Percentiles rank a stretch among this genome's conserved stretches.
phyloP scores from a whole-genome alignment of 331 rosid species.

The Acacia pycnantha region DNA sequence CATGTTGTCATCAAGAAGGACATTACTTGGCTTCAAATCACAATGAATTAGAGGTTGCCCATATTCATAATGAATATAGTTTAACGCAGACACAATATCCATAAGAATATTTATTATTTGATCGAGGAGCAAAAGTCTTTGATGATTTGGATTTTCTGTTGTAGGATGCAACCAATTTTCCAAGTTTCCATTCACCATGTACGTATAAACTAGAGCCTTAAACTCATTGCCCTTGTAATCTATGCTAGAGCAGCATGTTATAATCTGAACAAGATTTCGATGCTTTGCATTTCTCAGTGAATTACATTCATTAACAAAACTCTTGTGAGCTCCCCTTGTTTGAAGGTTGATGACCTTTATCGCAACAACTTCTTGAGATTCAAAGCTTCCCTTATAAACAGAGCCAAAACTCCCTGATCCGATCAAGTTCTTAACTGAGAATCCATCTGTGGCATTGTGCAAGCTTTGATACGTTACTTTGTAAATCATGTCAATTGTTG shows the following conservation, averaged over 20 bases:
- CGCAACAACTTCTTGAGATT: not conserved
- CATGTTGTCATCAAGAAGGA: too few species aligned
- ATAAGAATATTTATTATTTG: too few species aligned
- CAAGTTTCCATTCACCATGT: not conserved
- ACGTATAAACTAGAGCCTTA: not conserved
- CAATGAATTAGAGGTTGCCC: too few species aligned
- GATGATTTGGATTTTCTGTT: too few species aligned
- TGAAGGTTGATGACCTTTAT: not conserved
- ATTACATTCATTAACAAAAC: not conserved
- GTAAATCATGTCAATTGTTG: not conserved
- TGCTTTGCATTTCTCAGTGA: too few species aligned
- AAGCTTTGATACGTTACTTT: not conserved
- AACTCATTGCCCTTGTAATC: not conserved
- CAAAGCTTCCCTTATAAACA: not conserved
- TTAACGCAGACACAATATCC: too few species aligned
- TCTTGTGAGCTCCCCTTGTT: not conserved
- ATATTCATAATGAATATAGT: too few species aligned
- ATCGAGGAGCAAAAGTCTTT: too few species aligned
- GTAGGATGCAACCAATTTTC: not conserved
- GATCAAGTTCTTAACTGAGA: not conserved
- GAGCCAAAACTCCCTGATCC: not conserved
- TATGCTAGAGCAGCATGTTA: not conserved
- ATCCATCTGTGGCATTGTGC: not conserved
- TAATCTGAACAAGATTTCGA: too few species aligned
- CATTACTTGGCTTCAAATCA: too few species aligned